Percentiles rank a stretch among this genome's conserved stretches.
phyloP scores from a whole-genome alignment of 768 basidiomycete genomes.

The Pleurotus pulmonarius region DNA sequence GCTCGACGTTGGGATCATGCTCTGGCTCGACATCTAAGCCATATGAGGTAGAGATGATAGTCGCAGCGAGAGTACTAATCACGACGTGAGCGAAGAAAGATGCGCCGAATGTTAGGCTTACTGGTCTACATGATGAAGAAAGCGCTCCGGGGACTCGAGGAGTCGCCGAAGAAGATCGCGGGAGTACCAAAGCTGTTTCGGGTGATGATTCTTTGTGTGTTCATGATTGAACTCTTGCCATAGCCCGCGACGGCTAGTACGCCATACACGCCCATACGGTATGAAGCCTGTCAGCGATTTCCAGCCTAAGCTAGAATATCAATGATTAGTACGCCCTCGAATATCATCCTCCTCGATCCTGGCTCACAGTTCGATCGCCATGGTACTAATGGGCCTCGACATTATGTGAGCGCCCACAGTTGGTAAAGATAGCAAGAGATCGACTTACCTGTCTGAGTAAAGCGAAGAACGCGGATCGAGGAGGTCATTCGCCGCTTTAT shows the following conservation, averaged over 20 bases:
- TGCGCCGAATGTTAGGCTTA: not conserved
- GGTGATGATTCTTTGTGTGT: conserved; percentile 2
- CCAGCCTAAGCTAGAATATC: conserved; percentile 3
- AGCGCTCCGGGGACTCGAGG: conserved; percentile 16
- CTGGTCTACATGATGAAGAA: conserved; percentile 12
- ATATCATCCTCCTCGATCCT: too few relatives aligned
- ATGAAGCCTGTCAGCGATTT: conserved; percentile 5
- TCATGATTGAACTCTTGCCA: not conserved
- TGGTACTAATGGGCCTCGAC: too few relatives aligned
- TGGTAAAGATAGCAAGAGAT: not conserved
- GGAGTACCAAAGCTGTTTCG: conserved; percentile 16
- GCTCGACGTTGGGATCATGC: not conserved
- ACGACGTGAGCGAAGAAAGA: not conserved
- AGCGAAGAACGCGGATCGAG: conserved; percentile 8
- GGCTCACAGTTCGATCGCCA: too few relatives aligned
- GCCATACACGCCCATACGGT: not conserved
- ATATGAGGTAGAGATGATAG: conserved; percentile 22
- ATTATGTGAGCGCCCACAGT: not conserved
- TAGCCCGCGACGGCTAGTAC: not conserved
- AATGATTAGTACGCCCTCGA: too few relatives aligned
- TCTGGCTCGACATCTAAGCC: conserved; percentile 12
- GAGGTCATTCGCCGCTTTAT: conserved; percentile 9
- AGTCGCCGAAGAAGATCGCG: conserved; percentile 20
- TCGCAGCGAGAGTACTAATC: not conserved
- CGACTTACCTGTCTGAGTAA: conserved; percentile 1